Conservation (phyloP, 163 green algal genomes). For the Scenedesmus sp. region DNA sequence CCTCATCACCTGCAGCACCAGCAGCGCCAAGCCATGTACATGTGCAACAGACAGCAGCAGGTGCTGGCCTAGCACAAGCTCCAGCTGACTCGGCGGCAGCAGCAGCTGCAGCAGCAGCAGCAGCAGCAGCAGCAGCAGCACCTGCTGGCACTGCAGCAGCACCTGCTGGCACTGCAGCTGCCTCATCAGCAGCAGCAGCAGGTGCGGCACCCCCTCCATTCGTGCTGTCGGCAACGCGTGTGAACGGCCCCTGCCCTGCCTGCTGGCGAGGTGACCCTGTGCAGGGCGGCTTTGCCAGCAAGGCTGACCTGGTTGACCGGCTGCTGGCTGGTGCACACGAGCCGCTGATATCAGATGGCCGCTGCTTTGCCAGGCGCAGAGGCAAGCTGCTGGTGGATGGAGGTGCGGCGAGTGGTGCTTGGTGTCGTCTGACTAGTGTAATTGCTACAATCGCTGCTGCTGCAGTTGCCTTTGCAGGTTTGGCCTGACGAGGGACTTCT, state of each 20-base stretch:
- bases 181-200: neutral
- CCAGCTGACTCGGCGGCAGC: neutral
- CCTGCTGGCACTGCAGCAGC: neutral
- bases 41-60: too few relatives aligned
- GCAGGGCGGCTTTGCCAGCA: neutral
- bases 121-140: neutral
- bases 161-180: neutral
- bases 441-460: too few relatives aligned
- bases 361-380: neutral
- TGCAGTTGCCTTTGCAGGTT: too few relatives aligned
- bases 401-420: neutral
- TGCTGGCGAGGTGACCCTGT: constrained; percentile 15
- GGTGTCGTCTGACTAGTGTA: neutral
- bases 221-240: neutral
- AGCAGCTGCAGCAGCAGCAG: neutral
- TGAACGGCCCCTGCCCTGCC: constrained; percentile 13
- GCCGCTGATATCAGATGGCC: neutral
- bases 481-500: too few relatives aligned
- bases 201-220: neutral
- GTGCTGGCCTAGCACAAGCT: neutral
- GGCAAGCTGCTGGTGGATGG: neutral
- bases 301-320: constrained; percentile 10
- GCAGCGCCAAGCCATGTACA: neutral
- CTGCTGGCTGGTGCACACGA: constrained; percentile 27
- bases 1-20: neutral